Evolutionary conservation across 225 moss, liverwort and hornwort species (phyloP), one percentile per base, ranked within the genome.

Genomic region (Sphagnum tenellum): DNA sequence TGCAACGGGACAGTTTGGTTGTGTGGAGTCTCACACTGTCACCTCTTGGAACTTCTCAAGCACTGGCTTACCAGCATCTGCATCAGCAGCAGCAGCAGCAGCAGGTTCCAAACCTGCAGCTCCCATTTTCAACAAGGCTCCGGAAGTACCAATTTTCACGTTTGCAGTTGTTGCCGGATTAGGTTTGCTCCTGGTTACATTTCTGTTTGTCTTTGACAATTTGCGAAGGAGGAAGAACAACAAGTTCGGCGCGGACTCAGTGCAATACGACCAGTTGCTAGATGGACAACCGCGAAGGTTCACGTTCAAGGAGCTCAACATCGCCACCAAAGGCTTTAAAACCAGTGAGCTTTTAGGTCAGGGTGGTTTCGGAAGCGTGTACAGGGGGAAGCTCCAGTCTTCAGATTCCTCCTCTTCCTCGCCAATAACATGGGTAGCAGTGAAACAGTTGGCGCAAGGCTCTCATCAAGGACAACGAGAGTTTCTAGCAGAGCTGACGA

Each of bases 321-420:
- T 73, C 12, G 80, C 80, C 55, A 81, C 80, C 11, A 73, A 69
- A n/a, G 73, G 70, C 12, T 81, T 81, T 48, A 66, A 77, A 48
- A 50, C 70, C 47, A 61, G 61, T 53, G 60, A 70, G 46, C 51
- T 81, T 67, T 61, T 81, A 4, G 80, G 80, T 10, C 60, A 73
- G 13, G 80, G 80, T 14, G 80, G 68, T 5, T 81, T 73, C 52
- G 80, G 80, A n/a, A 81, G 76, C 62, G 80, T 80, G 5, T 79
- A 79, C 71, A 79, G 71, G 50, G 78, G 78, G 29, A 29, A 29
- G 29, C 29, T 29, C 29, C 29, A 29, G 29, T 29, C 29, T 29
- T 29, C 29, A 29, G 29, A 29, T 29, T 29, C 29, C 46, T 44
- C 67, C 13, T 51, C 74, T 8, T 64, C 65, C 7, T 72, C 70